These are phyloP conservation scores for Zymoseptoria crescenta DNA, from an alignment of 2,329 filamentous ascomycete genomes.

Conservation along the genomic window DNA sequence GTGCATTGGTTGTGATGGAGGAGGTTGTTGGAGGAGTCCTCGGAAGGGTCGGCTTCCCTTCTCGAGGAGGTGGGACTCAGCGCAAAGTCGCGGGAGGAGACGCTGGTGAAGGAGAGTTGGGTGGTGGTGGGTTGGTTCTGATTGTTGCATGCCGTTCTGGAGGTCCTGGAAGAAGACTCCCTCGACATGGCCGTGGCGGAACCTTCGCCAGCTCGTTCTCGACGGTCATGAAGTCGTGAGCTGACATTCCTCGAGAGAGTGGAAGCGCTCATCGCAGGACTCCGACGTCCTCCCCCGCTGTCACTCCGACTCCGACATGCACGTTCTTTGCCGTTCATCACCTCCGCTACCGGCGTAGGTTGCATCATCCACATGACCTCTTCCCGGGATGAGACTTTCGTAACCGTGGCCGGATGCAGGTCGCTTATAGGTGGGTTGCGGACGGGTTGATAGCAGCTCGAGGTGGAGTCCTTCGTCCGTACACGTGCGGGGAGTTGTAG, in stretches of 20 bases:
- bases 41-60: neutral
- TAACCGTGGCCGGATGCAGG: constrained; percentile 50
- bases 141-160: neutral
- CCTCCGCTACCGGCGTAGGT: constrained; percentile 76
- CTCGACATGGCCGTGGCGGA: neutral
- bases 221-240: constrained; percentile 3
- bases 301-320: constrained; percentile 52
- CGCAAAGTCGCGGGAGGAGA: constrained; percentile 13
- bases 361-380: constrained; percentile 88
- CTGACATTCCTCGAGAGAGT: constrained; percentile 31
- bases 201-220: neutral
- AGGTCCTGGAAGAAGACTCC: neutral
- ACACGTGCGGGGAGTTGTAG: constrained; percentile 1
- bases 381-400: constrained; percentile 33
- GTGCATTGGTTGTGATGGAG: constrained; percentile 8
- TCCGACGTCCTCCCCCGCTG: constrained; percentile 36
- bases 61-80: constrained; percentile 5
- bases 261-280: constrained; percentile 8
- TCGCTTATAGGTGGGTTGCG: constrained; percentile 57
- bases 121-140: neutral
- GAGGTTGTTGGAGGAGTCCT: constrained; percentile 2
- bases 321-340: constrained; percentile 81
- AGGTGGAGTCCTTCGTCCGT: constrained; percentile 20
- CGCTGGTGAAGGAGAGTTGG: neutral
- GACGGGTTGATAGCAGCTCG: constrained; percentile 26